Evolutionary conservation across 2,329 filamentous ascomycete species (phyloP), one percentile per base, ranked within the genome.

Genomic region (Aspergillus uvarum): DNA sequence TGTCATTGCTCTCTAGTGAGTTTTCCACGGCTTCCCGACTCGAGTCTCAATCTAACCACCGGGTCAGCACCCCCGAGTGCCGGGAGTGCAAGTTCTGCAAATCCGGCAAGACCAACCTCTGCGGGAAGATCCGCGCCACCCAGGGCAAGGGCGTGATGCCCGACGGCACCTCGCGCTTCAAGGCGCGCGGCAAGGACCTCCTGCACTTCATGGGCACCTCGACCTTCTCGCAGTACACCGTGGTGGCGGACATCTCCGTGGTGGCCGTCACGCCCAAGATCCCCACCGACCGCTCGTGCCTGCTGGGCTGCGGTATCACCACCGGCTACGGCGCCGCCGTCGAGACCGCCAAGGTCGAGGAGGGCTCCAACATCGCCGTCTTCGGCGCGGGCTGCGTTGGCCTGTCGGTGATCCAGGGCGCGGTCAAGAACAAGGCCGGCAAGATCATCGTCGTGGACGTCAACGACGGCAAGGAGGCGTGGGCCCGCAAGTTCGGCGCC

Each of bases 161-260:
- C 59, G 95, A 99, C 78, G 94, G 94, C 71, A 98, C 94, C 67
- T 89, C 90, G 59, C 90, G 95, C 72, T 97, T 98, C 87, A 91
- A 86, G 80, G 92, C 89, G 85, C 95, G 94, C 79, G 95, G 95
- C 79, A 89, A 97, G 82, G 90, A 96, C 71, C 85, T 99, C 63
- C 87, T 98, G 60, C 95, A 98, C 83, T 99, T 98, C 83, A 99
- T 99, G 95, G 95, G 95, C 72, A 96, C 92, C 59, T 97, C 93
- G 42, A 99, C 95, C 70, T 99, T 99, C 84, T 96, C 92, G 32
- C 95, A 99, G 81, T 99, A 96, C 83, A 98, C 95, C 59, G 95
- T 99, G 66, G 92, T 99, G 42, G 94, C 95, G 76, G 95, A 99
- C 78, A 98, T 99, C 80, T 97, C 93, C 52, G 95, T 97, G 59